Evolutionary conservation across 2,329 filamentous ascomycete species (phyloP), one percentile per base, ranked within the genome.

Genomic region (Aureobasidium lini): DNA sequence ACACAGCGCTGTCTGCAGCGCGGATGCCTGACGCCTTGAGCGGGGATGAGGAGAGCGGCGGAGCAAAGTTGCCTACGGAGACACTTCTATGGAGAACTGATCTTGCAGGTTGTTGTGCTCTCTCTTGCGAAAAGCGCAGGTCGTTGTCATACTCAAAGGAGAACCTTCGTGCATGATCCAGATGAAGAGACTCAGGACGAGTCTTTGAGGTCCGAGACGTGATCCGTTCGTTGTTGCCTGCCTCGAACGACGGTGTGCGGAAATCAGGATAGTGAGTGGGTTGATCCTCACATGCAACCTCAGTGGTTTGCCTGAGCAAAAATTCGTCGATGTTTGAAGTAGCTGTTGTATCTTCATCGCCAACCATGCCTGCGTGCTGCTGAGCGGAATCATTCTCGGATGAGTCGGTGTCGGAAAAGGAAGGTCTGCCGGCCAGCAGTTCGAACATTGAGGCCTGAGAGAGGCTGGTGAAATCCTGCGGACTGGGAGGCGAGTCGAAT

Each of bases 91-190:
- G 52, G 10, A 57, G 37, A 11, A 32, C 11, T 10, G 40, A 23
- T 13, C n/a, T 44, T 3, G 29, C 16, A n/a, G 52, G 11, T n/a
- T 31, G 18, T 8, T 31, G 54, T 6, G 18, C 3, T 13, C 37
- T 42, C 9, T 10, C 18, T 31, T 57, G 52, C 1, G 4, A 6
- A 13, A 11, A n/a, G 28, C n/a, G n/a, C 8, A 6, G 5, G 60
- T 78, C 75, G 49, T 77, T 74, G 42, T 74, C 75, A 15, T 71
- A 68, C 42, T 75, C 74, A 54, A 77, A 77, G 0, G 75, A 77
- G 62, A 77, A 77, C 42, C 73, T 69, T 36, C 72, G 68, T 28
- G 62, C 66, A 40, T 60, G 39, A 9, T 46, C 8, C 18, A 43
- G 6, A n/a, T n/a, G 34, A 10, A 48, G 28, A 3, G 40, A 28